Evolutionary conservation across 805 yeast genomes (phyloP), one percentile per base, ranked within the genome.

Genomic region (Millerozyma miso): DNA sequence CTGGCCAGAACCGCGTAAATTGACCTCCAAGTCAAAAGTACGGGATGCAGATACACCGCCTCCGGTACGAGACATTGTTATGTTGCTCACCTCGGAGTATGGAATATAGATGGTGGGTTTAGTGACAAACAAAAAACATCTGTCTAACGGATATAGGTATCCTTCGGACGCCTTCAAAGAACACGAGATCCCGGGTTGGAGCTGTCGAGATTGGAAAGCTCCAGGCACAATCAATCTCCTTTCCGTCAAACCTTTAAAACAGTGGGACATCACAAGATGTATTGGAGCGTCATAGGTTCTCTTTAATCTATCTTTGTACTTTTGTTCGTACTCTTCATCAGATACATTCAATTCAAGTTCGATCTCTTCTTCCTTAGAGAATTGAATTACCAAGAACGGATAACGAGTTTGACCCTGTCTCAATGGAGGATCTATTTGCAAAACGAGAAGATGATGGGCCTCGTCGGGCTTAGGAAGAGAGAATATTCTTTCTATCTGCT

Each of bases 391-490:
- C 59, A 93, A 71, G 62, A 88, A 93, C 33, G 97, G 95, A 58
- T 93, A 91, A 46, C 96, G 80, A 0, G 99, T 93, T 68, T 93
- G 98, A 43, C 99, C 99, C 68, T 93, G 99, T 62, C 98, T 82
- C 50, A 93, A 72, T 2, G 99, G 99, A 19, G 99, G 99, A 53
- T 91, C 97, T 37, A 93, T 85, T 57, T 95, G 97, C 46, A 91
- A 69, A 4, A 93, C 83, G 59, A 93, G 73, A 51, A 90, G 71
- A 61, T 91, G 95, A 60, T 91, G 95, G 35, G 85, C 73, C 48
- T 89, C 97, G 63, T 93, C 99, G 0, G 96, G 89, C 59, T 88
- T 89, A 19, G 99, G 99, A 51, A 93, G 74, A 12, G 95, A 81
- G 54, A 93, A 91, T 31, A 93, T 81, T 56, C 97, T 77, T 64